Base-by-base conservation (phyloP, 139 green algal species). In the Micromonas commoda region DNA sequence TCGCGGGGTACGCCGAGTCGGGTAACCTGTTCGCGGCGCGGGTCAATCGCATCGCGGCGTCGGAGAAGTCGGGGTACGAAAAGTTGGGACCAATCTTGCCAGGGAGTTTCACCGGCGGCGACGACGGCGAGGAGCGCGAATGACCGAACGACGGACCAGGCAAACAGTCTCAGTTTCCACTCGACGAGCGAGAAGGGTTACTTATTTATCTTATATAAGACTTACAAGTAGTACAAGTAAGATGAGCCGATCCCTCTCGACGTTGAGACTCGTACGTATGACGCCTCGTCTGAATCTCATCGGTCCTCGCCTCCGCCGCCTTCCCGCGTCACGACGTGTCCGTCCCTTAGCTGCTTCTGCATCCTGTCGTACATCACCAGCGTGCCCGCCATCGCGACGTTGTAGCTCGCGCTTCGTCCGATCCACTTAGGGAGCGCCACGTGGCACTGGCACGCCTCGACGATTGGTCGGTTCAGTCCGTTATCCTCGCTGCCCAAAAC, bases 341-440 rank as follows among this genome's bases (percentile, higher is more conserved):
- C 45, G 9, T 9, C 45, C 45, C 45, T 23, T 16, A 57, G 45
- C 45, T 57, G 45, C 45, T 57, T 57, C 9, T 23, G 9, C 45
- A 57, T 57, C 45, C 64, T 26, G 64, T 71, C 64, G 28, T 71
- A 71, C 64, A 71, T 71, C 28, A 71, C 26, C n/a, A 71, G 32
- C 26, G 64, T 33, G 24, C 64, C 64, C 26, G 64, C 21, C 21
- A 71, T 33, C 26, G 64, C 64, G 64, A 71, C 64, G 29, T 71
- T 71, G 28, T 71, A 71, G n/a, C n/a, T 45, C 28, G 61, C n/a
- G 61, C 24, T 29, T 9, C 61, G 61, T 29, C 26, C 64, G 64
- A 32, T 21, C 26, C 33, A 33, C 64, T n/a, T 33, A 26, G 64
- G 64, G 4, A 71, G 28, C 28, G 64, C 64, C 26, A 71, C 64